Evolutionary conservation across 208 protist genomes (phyloP), one percentile per base, ranked within the genome.

Genomic region (Leishmania arabica): DNA sequence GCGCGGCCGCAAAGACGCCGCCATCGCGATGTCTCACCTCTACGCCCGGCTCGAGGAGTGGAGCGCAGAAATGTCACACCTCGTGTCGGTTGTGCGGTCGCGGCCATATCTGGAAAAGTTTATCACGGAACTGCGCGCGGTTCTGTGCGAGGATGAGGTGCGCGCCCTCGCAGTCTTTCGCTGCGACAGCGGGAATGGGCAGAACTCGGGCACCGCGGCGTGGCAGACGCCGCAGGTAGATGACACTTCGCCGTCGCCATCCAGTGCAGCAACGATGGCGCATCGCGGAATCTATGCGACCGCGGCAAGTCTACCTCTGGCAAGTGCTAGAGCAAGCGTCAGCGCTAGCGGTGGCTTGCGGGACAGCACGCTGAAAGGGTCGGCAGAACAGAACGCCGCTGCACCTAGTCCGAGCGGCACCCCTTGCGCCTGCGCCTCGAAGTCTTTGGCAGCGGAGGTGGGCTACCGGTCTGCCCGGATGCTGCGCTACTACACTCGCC

Each of bases 91-190:
- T 45, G 73, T 82, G 78, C 77, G 54, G 64, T 86, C 80, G 15
- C 49, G 64, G 5, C n/a, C 42, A 21, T 73, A 78, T 17, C 77
- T 95, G 1, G 84, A 92, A 69, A 64, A 81, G 15, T 91, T 97
- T 79, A 84, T 92, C 0, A 88, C 83, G 0, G 85, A 86, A 17
- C 78, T 97, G 37, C 89, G 94, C 19, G 87, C 89, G 34, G 83
- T 89, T 27, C 81, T 97, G 31, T 95, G 91, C 87, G 92, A 97
- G 84, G 94, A 97, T 76, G 87, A 94, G 74, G 85, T 97, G 13
- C 85, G 91, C 68, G 81, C 68, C 0, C 84, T 94, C 3, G 91
- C 89, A 1, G 53, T 27, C 15, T 80, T 82, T 42, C 82, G 80
- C 73, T 9, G n/a, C 24, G 11, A 3, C 8, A 7, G 34, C 34